phyloP scores from a whole-genome alignment of 331 rosid genomes.

The Saraca asoca region DNA sequence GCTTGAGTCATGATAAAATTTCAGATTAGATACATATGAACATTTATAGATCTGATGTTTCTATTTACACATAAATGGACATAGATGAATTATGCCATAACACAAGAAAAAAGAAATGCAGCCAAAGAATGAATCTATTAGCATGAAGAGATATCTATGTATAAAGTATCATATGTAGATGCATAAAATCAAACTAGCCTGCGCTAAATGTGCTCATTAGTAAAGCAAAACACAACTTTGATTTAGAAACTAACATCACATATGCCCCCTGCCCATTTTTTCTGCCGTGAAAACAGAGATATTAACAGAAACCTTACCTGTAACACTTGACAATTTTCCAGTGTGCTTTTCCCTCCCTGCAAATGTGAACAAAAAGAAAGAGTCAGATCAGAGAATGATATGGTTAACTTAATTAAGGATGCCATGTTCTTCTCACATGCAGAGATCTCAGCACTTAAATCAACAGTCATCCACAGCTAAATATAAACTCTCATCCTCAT shows the following conservation, averaged over 20 bases:
- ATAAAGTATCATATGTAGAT: neutral
- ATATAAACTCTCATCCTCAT: neutral
- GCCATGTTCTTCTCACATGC: slow-evolving; percentile 3
- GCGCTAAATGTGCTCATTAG: neutral
- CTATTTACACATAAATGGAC: neutral
- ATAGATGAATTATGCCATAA: slow-evolving; percentile 4
- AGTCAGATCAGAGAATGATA: slow-evolving; percentile 10
- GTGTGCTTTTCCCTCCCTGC: slow-evolving; percentile 90
- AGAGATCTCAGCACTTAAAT: neutral
- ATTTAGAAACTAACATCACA: slow-evolving; percentile 1
- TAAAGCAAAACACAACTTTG: too few species aligned
- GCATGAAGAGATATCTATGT: neutral
- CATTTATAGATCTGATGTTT: neutral
- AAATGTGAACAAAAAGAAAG: slow-evolving; percentile 29
- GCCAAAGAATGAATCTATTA: slow-evolving; percentile 10
- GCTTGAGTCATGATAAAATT: too few species aligned
- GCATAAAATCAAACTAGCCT: neutral
- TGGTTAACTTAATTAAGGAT: slow-evolving; percentile 14
- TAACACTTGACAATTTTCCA: slow-evolving; percentile 90
- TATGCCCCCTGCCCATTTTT: neutral
- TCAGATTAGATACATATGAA: too few species aligned
- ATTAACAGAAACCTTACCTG: slow-evolving; percentile 55
- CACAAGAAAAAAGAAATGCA: slow-evolving; percentile 8
- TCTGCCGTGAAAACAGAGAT: slow-evolving; percentile 18
- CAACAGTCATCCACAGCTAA: slow-evolving; percentile 1